These are phyloP conservation scores for Avicennia marina DNA, from an alignment of 257 asterid species.

Conservation along the genomic window DNA sequence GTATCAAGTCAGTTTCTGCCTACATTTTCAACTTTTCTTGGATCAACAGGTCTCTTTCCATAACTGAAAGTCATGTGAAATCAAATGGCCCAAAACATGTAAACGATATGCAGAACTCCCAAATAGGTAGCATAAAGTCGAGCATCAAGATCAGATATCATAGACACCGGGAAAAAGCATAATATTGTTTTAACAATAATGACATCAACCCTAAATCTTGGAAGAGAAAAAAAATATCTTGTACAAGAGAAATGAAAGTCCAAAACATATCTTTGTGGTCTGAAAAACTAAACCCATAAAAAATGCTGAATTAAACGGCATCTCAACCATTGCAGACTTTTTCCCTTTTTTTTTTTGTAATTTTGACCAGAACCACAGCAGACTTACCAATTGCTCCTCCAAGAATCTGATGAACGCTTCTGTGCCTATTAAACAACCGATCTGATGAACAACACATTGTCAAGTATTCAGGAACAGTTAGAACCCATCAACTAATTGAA, in stretches of 20 bases:
- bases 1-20: conserved; percentile 3
- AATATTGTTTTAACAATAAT: neutral
- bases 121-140: neutral
- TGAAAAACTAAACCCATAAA: neutral
- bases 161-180: neutral
- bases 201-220: neutral
- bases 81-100: neutral
- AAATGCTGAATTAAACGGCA: neutral
- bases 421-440: conserved; percentile 55
- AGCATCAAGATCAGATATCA: conserved; percentile 2
- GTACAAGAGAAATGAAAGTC: neutral
- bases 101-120: neutral
- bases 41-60: no score
- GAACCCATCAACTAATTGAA: conserved; percentile 19
- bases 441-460: conserved; percentile 68
- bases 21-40: no score
- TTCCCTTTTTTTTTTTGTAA: conserved; percentile 12
- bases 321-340: no score
- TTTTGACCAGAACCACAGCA: no score
- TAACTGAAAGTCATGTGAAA: no score
- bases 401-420: conserved; percentile 72
- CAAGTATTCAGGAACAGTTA: conserved; percentile 15
- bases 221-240: neutral
- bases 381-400: conserved; percentile 81
- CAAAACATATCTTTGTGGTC: neutral